Evolutionary conservation across 148 eudicot genomes (phyloP).

Genomic region (Persicaria tinctoria): DNA sequence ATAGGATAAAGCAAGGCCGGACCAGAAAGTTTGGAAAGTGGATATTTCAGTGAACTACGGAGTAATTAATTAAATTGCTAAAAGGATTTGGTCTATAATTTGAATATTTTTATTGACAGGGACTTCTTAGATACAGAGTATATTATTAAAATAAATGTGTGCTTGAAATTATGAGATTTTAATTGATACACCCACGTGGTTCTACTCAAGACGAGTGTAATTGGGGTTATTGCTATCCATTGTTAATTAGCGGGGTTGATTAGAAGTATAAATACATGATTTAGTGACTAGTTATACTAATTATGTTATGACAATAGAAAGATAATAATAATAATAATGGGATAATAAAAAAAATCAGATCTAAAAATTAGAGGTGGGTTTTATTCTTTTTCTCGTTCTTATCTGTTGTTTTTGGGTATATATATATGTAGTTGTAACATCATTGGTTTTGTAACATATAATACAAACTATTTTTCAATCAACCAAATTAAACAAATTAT

Average conservation of each 20-base stretch:
- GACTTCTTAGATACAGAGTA: background rate
- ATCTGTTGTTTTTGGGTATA: background rate
- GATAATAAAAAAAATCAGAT: background rate
- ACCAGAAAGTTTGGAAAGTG: conserved; percentile 9
- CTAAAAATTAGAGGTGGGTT: background rate
- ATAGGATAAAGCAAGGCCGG: background rate
- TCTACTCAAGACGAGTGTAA: background rate
- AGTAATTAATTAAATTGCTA: too few relatives aligned
- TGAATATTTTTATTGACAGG: background rate
- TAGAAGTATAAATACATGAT: background rate
- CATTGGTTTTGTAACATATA: background rate
- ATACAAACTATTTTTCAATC: background rate
- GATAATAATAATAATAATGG: too few relatives aligned
- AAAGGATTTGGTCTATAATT: background rate
- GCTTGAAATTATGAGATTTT: background rate
- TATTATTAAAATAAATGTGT: background rate
- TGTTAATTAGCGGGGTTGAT: background rate
- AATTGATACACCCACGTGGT: conserved; percentile 9
- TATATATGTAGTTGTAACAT: background rate
- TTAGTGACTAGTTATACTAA: background rate
- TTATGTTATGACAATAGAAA: too few relatives aligned
- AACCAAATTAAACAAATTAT: background rate
- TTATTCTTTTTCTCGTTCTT: background rate
- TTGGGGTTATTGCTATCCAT: background rate
- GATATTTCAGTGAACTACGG: background rate